phyloP scores from a whole-genome alignment of 2,329 filamentous ascomycete species.

The Pseudogymnoascus sp. region DNA sequence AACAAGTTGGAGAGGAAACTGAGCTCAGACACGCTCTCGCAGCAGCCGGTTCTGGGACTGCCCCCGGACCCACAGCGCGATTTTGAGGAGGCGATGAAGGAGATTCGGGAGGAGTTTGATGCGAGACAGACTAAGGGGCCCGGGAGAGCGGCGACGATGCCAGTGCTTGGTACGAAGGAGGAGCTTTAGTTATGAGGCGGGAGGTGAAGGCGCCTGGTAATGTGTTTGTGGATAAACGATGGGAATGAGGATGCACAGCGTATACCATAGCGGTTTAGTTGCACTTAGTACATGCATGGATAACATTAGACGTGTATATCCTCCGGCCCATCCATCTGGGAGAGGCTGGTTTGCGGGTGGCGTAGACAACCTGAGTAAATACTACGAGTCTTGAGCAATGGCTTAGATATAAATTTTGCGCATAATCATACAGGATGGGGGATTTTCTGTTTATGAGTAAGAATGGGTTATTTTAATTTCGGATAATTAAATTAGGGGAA shows the following conservation, averaged over 20 bases:
- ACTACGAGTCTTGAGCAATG: background rate
- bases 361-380: background rate
- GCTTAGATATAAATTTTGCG: background rate
- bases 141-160: constrained; percentile 13
- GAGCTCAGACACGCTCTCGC: constrained; percentile 46
- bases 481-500: background rate
- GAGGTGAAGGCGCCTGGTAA: background rate
- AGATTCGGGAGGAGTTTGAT: constrained; percentile 44
- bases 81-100: constrained; percentile 52
- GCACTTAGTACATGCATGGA: background rate
- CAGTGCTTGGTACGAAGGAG: constrained; percentile 13
- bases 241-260: background rate
- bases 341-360: background rate
- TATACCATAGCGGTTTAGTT: constrained; percentile 2
- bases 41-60: constrained; percentile 66
- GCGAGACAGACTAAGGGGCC: constrained; percentile 20
- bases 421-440: background rate
- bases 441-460: background rate
- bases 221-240: background rate
- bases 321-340: background rate
- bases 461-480: background rate
- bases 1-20: constrained; percentile 38
- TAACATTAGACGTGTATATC: background rate
- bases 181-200: background rate
- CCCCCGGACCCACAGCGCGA: constrained; percentile 68